phyloP scores from a whole-genome alignment of 768 basidiomycete species.

The Agrocybe chaxingu region DNA sequence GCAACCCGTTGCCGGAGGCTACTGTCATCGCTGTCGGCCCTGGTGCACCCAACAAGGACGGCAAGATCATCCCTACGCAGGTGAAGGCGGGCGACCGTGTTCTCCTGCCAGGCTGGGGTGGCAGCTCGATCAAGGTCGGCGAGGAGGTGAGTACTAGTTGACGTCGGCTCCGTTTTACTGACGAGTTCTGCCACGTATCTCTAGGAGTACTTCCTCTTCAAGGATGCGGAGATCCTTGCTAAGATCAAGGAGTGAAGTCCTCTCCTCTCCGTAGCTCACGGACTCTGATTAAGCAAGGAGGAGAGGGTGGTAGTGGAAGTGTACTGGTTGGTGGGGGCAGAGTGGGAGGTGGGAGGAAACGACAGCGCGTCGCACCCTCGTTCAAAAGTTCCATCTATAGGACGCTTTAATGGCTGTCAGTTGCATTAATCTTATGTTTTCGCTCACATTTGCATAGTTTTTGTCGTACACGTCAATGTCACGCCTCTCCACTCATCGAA shows the following conservation, averaged over 20 bases:
- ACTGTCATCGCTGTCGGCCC: conserved; percentile 96
- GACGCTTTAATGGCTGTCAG: conserved; percentile 10
- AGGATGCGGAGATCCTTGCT: conserved; percentile 91
- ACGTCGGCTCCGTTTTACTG: background rate
- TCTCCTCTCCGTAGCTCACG: background rate
- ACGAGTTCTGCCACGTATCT: conserved; percentile 9
- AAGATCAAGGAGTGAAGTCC: conserved; percentile 83
- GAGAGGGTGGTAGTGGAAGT: background rate
- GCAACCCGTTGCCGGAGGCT: conserved; percentile 88
- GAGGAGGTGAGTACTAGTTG: conserved; percentile 71
- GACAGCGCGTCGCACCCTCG: conserved; percentile 2
- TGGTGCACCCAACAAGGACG: conserved; percentile 88
- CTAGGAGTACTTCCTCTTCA: conserved; percentile 94
- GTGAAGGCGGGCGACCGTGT: conserved; percentile 93
- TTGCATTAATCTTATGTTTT: conserved; percentile 19
- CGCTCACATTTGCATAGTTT: conserved; percentile 17
- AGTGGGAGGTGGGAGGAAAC: background rate
- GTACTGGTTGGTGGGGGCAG: background rate
- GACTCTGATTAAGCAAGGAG: too few relatives aligned
- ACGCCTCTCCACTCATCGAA: conserved; percentile 10
- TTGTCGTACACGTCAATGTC: conserved; percentile 11
- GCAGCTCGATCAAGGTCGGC: conserved; percentile 92
- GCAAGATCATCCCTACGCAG: conserved; percentile 63
- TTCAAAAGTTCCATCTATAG: conserved; percentile 9
- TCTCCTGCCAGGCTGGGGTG: conserved; percentile 94